Percentiles rank a stretch among this genome's conserved stretches.
phyloP scores from a whole-genome alignment of 805 yeast genomes.

The Cephaloascus albidus region DNA sequence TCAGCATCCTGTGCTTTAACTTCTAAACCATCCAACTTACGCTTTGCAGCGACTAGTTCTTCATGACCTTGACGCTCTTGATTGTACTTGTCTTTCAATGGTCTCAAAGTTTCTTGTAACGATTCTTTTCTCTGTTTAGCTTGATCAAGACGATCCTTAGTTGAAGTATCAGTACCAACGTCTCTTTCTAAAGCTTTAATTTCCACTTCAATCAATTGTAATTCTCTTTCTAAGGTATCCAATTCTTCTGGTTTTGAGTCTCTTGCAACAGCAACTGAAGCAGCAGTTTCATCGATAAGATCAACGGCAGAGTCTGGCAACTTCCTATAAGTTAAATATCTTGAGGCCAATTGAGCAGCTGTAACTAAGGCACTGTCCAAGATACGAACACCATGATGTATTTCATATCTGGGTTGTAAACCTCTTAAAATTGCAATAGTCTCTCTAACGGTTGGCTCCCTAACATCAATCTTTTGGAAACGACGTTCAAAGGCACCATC shows the following conservation, averaged over 20 bases:
- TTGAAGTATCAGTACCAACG: conserved; percentile 71
- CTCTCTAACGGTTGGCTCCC: conserved; percentile 86
- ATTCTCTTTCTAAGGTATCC: conserved; percentile 87
- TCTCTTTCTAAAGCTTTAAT: conserved; percentile 96
- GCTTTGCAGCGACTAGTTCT: conserved; percentile 79
- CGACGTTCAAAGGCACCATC: conserved; percentile 99
- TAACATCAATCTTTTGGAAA: conserved; percentile 94
- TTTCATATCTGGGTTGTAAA: conserved; percentile 87
- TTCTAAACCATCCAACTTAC: conserved; percentile 86
- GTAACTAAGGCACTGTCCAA: conserved; percentile 89
- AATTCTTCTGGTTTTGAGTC: conserved; percentile 97
- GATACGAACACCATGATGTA: conserved; percentile 96
- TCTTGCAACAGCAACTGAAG: conserved; percentile 95
- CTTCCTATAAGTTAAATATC: conserved; percentile 91
- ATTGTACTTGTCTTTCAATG: conserved; percentile 75
- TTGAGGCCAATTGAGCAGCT: conserved; percentile 90
- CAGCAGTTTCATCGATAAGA: conserved; percentile 91
- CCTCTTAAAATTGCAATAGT: conserved; percentile 96
- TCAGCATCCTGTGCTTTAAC: conserved; percentile 94
- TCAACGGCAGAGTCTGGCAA: conserved; percentile 97
- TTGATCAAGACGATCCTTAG: conserved; percentile 74
- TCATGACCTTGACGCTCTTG: conserved; percentile 89
- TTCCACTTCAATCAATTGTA: conserved; percentile 88
- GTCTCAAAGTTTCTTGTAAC: conserved; percentile 75
- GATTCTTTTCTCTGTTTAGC: conserved; percentile 78